A percentile compares a stretch with the other conserved stretches of the same genome.
Evolutionary conservation across 805 yeast species (phyloP).

Genomic region (Hanseniaspora occidentalis): DNA sequence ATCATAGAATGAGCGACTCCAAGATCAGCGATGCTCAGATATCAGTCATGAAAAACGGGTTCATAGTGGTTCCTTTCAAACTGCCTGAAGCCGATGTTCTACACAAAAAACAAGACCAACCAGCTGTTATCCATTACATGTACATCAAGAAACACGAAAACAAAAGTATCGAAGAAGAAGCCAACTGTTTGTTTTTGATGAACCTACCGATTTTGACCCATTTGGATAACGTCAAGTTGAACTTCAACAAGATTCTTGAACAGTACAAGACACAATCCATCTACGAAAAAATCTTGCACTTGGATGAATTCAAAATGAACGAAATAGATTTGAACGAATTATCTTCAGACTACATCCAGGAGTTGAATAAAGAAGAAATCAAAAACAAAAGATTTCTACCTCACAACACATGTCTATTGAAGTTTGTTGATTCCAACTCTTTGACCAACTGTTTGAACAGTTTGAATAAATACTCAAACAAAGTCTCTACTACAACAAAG

Average conservation of each 20-base stretch:
- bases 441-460: constrained; percentile 46
- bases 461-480: constrained; percentile 44
- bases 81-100: constrained; percentile 13
- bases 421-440: constrained; percentile 56
- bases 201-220: constrained; percentile 62
- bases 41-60: constrained; percentile 23
- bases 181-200: constrained; percentile 54
- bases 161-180: constrained; percentile 29
- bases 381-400: constrained; percentile 37
- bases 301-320: constrained; percentile 31
- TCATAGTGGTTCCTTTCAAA: constrained; percentile 23
- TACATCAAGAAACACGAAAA: constrained; percentile 54
- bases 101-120: constrained; percentile 5
- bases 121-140: constrained; percentile 36
- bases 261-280: constrained; percentile 40
- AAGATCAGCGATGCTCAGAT: background rate
- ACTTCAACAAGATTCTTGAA: constrained; percentile 42
- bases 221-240: constrained; percentile 37
- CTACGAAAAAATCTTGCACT: constrained; percentile 36
- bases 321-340: constrained; percentile 43
- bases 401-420: constrained; percentile 59
- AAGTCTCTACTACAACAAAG: constrained; percentile 30
- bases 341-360: constrained; percentile 34
- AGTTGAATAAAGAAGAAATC: constrained; percentile 26
- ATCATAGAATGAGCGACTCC: no score